Evolutionary conservation across 352 stramenopile species (phyloP), one percentile per base, ranked within the genome.

Genomic region (Globisporangium paddicum): DNA sequence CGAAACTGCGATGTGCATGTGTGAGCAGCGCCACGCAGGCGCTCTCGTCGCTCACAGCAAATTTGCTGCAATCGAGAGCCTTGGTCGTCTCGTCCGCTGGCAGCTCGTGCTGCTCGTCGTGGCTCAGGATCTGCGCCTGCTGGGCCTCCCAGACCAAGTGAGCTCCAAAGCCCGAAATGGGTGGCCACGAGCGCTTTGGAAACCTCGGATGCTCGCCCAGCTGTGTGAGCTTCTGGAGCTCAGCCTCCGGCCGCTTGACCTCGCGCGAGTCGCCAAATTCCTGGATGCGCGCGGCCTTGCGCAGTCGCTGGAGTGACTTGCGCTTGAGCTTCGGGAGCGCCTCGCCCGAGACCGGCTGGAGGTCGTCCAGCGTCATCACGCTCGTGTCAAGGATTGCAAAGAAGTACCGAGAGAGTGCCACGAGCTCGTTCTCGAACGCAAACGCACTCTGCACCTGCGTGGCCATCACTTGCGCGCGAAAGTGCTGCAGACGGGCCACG

Each of bases 251-350:
- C 16, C 79, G 69, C 34, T 72, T 72, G 14, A 79, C 75, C 58
- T 89, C 78, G 8, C 72, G 75, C 46, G 68, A 59, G 47, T 89
- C 80, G 2, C 82, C 80, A 6, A 68, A 55, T 42, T 90, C 77
- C 19, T 75, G 67, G 37, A 87, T 73, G 23, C 78, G 72, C 21
- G 67, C 79, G 23, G 80, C 21, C 55, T 92, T 92, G 14, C 79
- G 74, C 11, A 92, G 64, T 1, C 81, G 68, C 55, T 86, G 87
- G 19, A 92, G 75, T 14, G 80, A 84, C 59, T 92, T 92, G 32
- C 80, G 78, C 65, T 90, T 82, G n/a, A 66, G 55, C 32, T 77
- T 82, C 0, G 72, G 65, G 2, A 77, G 47, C 23, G 80, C 64
- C 34, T 84, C 70, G 3, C 73, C 71, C 19, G 52, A 69, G 50